These are phyloP conservation scores for Pichia sorboxylosa DNA, from an alignment of 1,139 yeast species.

Conservation along the genomic window DNA sequence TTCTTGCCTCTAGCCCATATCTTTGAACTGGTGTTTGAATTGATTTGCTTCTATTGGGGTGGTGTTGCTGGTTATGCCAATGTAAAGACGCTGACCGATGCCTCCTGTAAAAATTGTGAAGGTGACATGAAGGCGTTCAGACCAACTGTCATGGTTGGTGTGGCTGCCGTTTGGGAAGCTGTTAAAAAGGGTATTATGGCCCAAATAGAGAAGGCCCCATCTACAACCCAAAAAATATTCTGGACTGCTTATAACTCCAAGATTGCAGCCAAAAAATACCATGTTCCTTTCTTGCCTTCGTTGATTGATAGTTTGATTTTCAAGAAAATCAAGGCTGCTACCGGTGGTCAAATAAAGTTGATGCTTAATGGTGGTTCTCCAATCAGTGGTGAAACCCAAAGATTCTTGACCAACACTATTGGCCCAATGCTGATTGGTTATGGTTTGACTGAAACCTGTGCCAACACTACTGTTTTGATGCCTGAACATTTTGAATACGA, in stretches of 20 bases:
- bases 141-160: slow-evolving; percentile 96
- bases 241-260: slow-evolving; percentile 85
- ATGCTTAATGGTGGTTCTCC: slow-evolving; percentile 94
- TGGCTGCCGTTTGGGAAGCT: slow-evolving; percentile 97
- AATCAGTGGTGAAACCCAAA: slow-evolving; percentile 75
- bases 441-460: slow-evolving; percentile 94
- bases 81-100: slow-evolving; percentile 82
- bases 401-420: slow-evolving; percentile 61
- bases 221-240: slow-evolving; percentile 64
- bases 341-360: slow-evolving; percentile 77
- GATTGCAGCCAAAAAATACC: slow-evolving; percentile 43
- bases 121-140: slow-evolving; percentile 81
- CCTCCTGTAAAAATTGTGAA: slow-evolving; percentile 69
- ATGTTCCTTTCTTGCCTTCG: slow-evolving; percentile 68
- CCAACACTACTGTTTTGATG: slow-evolving; percentile 66
- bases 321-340: slow-evolving; percentile 83
- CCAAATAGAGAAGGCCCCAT: slow-evolving; percentile 59
- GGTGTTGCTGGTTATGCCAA: slow-evolving; percentile 80
- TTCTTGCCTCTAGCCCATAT: slow-evolving; percentile 95
- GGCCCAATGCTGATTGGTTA: slow-evolving; percentile 92
- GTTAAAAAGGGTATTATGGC: slow-evolving; percentile 84
- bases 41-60: slow-evolving; percentile 80
- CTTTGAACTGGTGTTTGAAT: slow-evolving; percentile 83
- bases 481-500: slow-evolving; percentile 58
- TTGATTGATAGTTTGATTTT: slow-evolving; percentile 58